Evolutionary conservation across 139 green algal species (phyloP).

Genomic region (Picochlorum sp.): DNA sequence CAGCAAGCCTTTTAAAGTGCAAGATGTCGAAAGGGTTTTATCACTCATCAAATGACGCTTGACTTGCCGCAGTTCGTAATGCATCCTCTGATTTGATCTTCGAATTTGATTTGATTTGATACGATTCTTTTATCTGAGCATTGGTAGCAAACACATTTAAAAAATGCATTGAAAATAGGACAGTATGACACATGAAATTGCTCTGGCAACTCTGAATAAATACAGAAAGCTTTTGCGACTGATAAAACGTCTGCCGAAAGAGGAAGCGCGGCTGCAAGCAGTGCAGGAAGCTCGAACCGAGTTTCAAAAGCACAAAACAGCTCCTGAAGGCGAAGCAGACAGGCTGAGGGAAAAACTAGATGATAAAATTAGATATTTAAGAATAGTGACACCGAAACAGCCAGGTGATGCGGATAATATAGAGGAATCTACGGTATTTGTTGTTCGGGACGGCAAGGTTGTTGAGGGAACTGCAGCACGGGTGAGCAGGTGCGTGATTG

Average conservation of each 20-base stretch:
- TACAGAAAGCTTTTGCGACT: slow-evolving; percentile 47
- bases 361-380: slow-evolving; percentile 46
- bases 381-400: slow-evolving; percentile 34
- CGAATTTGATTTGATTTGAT: neutral
- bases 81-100: too few relatives aligned
- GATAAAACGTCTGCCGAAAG: slow-evolving; percentile 27
- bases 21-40: slow-evolving; percentile 60
- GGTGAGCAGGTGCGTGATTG: too few relatives aligned
- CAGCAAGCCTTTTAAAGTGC: slow-evolving; percentile 59
- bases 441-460: slow-evolving; percentile 44
- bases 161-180: neutral
- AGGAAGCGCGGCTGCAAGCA: neutral
- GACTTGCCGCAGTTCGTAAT: too few relatives aligned
- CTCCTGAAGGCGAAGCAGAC: neutral
- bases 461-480: slow-evolving; percentile 27
- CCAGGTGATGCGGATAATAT: slow-evolving; percentile 18
- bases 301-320: neutral
- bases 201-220: neutral
- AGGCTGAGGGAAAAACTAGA: slow-evolving; percentile 32
- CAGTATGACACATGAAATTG: neutral
- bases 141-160: too few relatives aligned
- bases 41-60: neutral
- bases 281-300: neutral
- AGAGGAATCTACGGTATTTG: slow-evolving; percentile 24
- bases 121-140: neutral